Conservation (phyloP, 306 rosid species). For the Cucurbita ficifolia region DNA sequence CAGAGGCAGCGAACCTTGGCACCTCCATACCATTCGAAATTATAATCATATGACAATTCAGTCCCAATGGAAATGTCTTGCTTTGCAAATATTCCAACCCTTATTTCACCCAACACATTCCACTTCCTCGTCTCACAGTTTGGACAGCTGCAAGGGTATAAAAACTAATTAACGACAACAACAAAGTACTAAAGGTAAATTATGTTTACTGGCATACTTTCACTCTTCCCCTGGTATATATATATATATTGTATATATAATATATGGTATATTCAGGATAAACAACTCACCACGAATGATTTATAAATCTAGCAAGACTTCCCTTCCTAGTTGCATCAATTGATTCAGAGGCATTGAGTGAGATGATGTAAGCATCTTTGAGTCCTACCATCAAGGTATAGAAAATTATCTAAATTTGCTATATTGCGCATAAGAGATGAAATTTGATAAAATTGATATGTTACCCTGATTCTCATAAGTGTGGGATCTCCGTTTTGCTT, state of each 20-base stretch:
- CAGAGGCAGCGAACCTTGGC: slow-evolving; percentile 94
- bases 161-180: slow-evolving; percentile 16
- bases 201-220: background rate
- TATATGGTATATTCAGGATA: background rate
- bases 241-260: background rate
- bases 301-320: slow-evolving; percentile 83
- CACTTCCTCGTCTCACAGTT: slow-evolving; percentile 96
- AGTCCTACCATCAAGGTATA: slow-evolving; percentile 49
- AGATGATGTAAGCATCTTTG: slow-evolving; percentile 80
- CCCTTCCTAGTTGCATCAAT: slow-evolving; percentile 95
- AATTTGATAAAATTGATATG: slow-evolving; percentile 2
- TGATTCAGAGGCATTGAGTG: slow-evolving; percentile 76
- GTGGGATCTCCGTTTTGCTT: slow-evolving; percentile 84
- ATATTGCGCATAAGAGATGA: background rate
- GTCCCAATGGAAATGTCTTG: slow-evolving; percentile 68
- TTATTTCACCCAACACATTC: slow-evolving; percentile 86
- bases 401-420: slow-evolving; percentile 7
- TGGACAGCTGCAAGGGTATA: slow-evolving; percentile 59
- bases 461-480: slow-evolving; percentile 75
- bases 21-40: slow-evolving; percentile 97
- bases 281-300: slow-evolving; percentile 83
- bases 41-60: slow-evolving; percentile 84
- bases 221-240: background rate
- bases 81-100: slow-evolving; percentile 95
- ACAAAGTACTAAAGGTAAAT: background rate